Conservation (phyloP, 2,329 filamentous ascomycete species). For the Fusarium sambucinum region DNA sequence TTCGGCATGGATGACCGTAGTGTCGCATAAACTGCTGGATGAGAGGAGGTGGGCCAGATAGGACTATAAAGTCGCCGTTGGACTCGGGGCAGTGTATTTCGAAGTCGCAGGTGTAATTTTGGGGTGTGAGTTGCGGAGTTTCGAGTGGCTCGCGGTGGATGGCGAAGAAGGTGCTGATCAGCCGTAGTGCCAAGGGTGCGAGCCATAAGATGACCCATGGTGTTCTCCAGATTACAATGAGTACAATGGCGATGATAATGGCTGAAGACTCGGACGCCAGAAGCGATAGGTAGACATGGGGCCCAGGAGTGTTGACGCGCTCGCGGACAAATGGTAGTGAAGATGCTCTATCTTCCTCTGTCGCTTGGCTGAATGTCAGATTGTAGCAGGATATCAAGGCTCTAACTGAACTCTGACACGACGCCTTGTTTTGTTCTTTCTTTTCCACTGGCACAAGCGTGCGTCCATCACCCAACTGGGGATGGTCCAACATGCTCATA, state of each 20-base stretch:
- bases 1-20: not conserved
- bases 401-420: not conserved
- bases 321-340: not conserved
- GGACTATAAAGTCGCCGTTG: not conserved
- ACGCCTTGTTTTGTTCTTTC: not conserved
- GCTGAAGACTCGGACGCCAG: not conserved
- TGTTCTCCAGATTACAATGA: not conserved
- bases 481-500: not conserved
- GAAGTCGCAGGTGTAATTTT: not conserved
- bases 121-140: not conserved
- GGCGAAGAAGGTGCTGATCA: not conserved
- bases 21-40: not conserved
- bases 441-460: fast-evolving
- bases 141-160: not conserved
- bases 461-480: fast-evolving
- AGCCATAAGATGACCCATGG: not conserved
- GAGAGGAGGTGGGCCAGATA: not conserved
- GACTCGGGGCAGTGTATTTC: not conserved
- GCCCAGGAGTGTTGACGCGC: not conserved
- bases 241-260: not conserved
- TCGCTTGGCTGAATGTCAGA: not conserved
- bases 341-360: not conserved
- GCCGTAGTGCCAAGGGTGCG: not conserved
- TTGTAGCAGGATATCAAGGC: not conserved
- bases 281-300: not conserved